A percentile compares a stretch with the other conserved stretches of the same genome.
Evolutionary conservation across 495 filamentous ascomycete genomes (phyloP).

Genomic region (Neurospora hispaniola): DNA sequence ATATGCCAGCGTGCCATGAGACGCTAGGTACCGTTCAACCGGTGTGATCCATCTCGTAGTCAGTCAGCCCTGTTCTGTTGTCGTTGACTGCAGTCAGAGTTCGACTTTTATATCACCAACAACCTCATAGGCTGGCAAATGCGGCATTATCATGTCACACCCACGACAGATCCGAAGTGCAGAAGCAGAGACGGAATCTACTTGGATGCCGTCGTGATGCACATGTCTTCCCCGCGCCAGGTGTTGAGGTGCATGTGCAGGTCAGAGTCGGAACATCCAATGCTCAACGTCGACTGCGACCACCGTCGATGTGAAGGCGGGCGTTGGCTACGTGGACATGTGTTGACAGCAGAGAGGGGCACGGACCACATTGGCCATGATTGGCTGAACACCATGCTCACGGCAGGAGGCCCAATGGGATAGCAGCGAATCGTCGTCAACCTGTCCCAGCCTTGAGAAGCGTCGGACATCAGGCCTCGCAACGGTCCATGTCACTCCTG

Average conservation of each 20-base stretch:
- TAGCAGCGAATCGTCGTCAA: background rate
- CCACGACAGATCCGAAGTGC: background rate
- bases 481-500: background rate
- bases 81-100: background rate
- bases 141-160: background rate
- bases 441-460: background rate
- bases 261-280: background rate
- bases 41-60: background rate
- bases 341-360: background rate
- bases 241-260: background rate
- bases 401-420: background rate
- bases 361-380: background rate
- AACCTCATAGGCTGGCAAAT: background rate
- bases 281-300: background rate
- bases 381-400: background rate
- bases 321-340: slow-evolving; percentile 12
- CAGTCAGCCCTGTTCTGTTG: background rate
- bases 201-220: background rate
- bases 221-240: background rate
- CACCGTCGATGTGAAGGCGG: background rate
- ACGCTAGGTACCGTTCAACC: background rate
- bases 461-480: background rate
- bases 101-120: background rate
- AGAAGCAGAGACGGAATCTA: background rate
- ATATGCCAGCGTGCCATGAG: background rate